Evolutionary conservation across 164 flowering plant genomes (phyloP), one percentile per base, ranked within the genome.

Genomic region (Liriodendron chinense): DNA sequence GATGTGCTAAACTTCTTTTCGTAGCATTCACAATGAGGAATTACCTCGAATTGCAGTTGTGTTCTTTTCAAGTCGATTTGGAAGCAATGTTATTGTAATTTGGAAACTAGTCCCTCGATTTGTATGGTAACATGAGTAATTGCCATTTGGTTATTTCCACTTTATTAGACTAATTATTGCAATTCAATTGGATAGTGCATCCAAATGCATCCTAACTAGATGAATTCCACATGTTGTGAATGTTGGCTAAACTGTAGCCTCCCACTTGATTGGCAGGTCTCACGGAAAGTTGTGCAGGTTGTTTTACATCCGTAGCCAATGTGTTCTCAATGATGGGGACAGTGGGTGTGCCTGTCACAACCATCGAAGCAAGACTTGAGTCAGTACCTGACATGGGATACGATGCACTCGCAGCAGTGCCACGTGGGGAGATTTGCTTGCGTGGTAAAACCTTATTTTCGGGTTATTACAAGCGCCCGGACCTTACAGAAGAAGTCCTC

Each of bases 341-440:
- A 26, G 98, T 96, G 20, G 99, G 99, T 13, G 89, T 92, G 16
- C 98, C 98, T 22, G 80, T 89, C 75, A 70, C 90, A 59, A 85
- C 98, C 63, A 86, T 92, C 7, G 99, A 96, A 78, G 94, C 92
- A 69, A 90, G 97, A 81, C 96, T 96, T 28, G 99, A 93, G 80
- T 91, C 97, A 12, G 98, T 96, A 28, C 97, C 98, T 14, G 97
- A 96, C 73, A 90, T 96, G 99, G 98, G 94, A 64, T 96, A 96
- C 73, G 94, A 96, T 83, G 97, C 98, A 68, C 87, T 93, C 49
- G 82, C 97, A 23, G 76, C 23, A 26, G 75, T 82, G 56, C 97
- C 99, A 20, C 89, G 97, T 65, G 98, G 99, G 73, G 99, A 96
- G 81, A 90, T 96, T 78, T 96, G 99, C 77, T 79, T 96, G 74